Evolutionary conservation across 1,284 basidiomycete species (phyloP).

Genomic region (Baeospora myosura): DNA sequence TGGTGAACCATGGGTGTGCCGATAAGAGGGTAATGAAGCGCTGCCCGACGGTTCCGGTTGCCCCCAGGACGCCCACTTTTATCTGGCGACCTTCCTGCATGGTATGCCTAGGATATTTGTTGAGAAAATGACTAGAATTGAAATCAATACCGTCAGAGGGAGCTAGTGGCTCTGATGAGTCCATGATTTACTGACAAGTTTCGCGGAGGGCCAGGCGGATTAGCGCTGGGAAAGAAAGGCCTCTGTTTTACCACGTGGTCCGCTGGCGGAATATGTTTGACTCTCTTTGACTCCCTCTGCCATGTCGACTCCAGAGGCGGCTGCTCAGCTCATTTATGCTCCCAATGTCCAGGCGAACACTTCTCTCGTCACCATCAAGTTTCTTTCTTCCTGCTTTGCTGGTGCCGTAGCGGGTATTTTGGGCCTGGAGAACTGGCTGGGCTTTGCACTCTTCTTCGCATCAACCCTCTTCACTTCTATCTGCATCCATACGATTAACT

Average conservation of each 20-base stretch:
- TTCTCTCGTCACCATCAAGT: slow-evolving; percentile 56
- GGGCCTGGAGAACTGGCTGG: slow-evolving; percentile 75
- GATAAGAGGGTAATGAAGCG: slow-evolving; percentile 89
- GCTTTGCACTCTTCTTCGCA: slow-evolving; percentile 71
- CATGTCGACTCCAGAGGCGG: background rate
- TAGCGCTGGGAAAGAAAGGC: too few relatives aligned
- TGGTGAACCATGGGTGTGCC: slow-evolving; percentile 84
- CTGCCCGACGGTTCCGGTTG: slow-evolving; percentile 95
- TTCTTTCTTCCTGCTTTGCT: slow-evolving; percentile 74
- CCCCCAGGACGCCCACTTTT: slow-evolving; percentile 84
- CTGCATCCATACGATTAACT: slow-evolving; percentile 63
- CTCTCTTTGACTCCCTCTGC: too few relatives aligned
- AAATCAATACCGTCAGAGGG: too few relatives aligned
- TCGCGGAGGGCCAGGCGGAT: too few relatives aligned
- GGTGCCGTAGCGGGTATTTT: slow-evolving; percentile 82
- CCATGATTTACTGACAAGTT: too few relatives aligned
- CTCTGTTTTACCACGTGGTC: too few relatives aligned
- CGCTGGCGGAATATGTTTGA: too few relatives aligned
- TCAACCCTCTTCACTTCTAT: slow-evolving; percentile 62
- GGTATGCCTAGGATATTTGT: background rate
- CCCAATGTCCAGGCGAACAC: background rate
- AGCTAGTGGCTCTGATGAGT: too few relatives aligned
- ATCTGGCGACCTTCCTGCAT: background rate
- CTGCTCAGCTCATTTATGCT: background rate
- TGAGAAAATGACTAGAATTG: background rate